Conservation (phyloP, 495 filamentous ascomycete species). For the Annulohypoxylon maeteangense region DNA sequence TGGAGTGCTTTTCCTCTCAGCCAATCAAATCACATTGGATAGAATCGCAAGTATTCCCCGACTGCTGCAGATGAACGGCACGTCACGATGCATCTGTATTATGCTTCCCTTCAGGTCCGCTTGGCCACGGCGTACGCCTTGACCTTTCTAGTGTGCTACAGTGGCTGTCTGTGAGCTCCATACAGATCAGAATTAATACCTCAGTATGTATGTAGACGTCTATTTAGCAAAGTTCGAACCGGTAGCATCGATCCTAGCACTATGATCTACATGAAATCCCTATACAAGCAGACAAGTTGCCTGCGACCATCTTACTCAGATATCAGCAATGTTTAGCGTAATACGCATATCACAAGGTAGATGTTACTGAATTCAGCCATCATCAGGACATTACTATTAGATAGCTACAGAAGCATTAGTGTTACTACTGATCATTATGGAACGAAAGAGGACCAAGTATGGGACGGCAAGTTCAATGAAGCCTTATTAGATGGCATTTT, state of each 20-base stretch:
- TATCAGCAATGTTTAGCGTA: not conserved
- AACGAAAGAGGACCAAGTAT: no score
- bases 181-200: not conserved
- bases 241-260: not conserved
- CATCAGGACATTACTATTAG: no score
- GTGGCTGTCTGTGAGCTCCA: constrained; percentile 1
- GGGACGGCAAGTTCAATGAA: no score
- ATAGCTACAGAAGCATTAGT: no score
- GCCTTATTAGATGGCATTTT: no score
- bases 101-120: not conserved
- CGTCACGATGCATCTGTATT: constrained; percentile 13
- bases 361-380: not conserved
- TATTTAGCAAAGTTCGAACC: no score
- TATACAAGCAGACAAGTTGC: not conserved
- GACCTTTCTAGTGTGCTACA: not conserved
- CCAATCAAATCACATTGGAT: constrained; percentile 13
- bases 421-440: no score
- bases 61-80: constrained; percentile 14
- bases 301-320: not conserved
- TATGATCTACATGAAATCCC: no score
- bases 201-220: no score
- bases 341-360: not conserved
- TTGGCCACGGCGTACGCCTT: not conserved
- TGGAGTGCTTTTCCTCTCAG: not conserved
- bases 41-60: constrained; percentile 12